These are phyloP conservation scores for Naganishia cerealis DNA, from an alignment of 1,284 basidiomycete species.

Conservation along the genomic window DNA sequence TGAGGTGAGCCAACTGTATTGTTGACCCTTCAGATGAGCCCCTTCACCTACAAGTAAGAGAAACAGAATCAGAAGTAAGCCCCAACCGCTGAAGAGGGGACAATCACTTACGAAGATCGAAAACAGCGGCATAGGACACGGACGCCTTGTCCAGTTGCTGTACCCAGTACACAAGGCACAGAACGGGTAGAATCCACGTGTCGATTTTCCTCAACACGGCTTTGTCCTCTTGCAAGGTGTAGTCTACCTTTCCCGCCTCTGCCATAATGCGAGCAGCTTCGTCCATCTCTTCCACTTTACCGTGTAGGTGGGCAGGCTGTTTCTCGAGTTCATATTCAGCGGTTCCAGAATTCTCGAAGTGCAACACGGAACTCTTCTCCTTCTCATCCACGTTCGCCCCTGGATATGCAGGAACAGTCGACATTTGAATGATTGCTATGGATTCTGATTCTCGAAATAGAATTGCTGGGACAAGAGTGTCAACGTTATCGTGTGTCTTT, in stretches of 20 bases:
- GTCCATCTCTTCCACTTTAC: constrained; percentile 39
- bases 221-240: constrained; percentile 42
- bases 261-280: constrained; percentile 43
- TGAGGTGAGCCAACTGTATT: constrained; percentile 45
- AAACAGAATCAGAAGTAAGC: background rate
- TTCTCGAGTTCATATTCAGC: constrained; percentile 29
- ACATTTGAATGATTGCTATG: background rate
- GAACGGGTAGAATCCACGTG: constrained; percentile 15
- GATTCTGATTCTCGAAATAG: background rate
- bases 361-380: constrained; percentile 27
- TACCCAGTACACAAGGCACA: constrained; percentile 28
- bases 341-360: constrained; percentile 30
- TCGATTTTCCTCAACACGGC: constrained; percentile 39
- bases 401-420: constrained; percentile 4
- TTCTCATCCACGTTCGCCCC: constrained; percentile 6
- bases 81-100: background rate
- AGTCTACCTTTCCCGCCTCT: constrained; percentile 43
- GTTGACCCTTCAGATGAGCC: constrained; percentile 37
- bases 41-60: constrained; percentile 18
- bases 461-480: background rate
- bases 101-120: constrained; percentile 37
- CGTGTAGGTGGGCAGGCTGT: constrained; percentile 25
- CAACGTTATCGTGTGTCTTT: no score
- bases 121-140: constrained; percentile 50
- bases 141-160: constrained; percentile 49